Base-by-base conservation (phyloP, 805 yeast species). In the Ascoidea tarda region DNA sequence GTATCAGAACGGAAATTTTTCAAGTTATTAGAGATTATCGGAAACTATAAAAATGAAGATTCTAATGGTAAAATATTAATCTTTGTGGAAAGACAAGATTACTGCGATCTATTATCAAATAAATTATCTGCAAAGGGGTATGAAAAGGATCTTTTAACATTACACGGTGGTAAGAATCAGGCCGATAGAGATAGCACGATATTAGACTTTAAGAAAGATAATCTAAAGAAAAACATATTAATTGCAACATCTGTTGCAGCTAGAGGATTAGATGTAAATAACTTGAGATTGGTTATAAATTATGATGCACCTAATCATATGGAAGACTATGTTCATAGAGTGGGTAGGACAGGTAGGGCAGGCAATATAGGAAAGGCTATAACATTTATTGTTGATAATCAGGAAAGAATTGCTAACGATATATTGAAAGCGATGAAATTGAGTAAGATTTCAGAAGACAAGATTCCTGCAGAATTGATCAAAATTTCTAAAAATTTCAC, bases 181-280 rank as follows among this genome's bases (percentile, higher is more conserved):
- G 69, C 76, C 38, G 97, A 91, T 62, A 72, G 99, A 52, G 84
- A 84, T 49, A 68, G 76, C 28, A 87, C 90, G 1, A 76, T 93
- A 46, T 70, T 74, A 12, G 87, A 80, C 50, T 93, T 91, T 65
- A 75, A 77, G 53, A 69, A 64, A 5, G 84, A 87, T 12, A 71
- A 73, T 0, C 14, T 14, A 38, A 68, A 79, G 4, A 77, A 79
- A 52, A 63, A 70, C 21, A 78, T 89, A 1, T 69, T 93, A 50
- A 78, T 93, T 32, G 96, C 97, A 6, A 93, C 99, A 0, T 93
- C 96, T 1, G 85, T 93, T 32, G 88, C 97, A 2, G 96, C 99
- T 0, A 74, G 99, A 56, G 99, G 99, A 0, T 69, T 93, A 31
- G 97, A 93, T 66, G 96, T 93, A n/a, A 85, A 88, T 51, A 84